Evolutionary conservation across 106 monocot genomes (phyloP), one percentile per base, ranked within the genome.

Genomic region (Triglochin maritima): DNA sequence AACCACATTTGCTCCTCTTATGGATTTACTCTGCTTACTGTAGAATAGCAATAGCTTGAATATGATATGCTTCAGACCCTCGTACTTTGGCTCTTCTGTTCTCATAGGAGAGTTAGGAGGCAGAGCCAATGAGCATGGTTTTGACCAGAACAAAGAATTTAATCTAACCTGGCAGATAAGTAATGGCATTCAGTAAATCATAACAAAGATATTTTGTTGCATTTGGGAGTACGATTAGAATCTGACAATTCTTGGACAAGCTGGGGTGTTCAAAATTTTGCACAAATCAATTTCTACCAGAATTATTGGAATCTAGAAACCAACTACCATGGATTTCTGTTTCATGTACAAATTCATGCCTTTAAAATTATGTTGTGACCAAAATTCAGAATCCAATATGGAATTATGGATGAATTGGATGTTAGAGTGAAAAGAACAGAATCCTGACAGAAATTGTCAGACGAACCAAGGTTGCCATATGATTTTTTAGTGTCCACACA

Each of bases 1-100:
- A 29, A 94, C 75, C 48, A 79, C 89, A 87, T 87, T 94, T 80
- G 94, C 89, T 44, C 89, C 89, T 82, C 89, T 86, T 47, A 94
- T 87, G 46, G 80, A 82, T 67, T 81, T 89, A 78, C 94, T 94
- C 68, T 94, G 87, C 43, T 94, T 86, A 62, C 89, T 89, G 69
- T 94, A 94, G 74, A 94, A 94, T 50, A 94, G 60, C 57, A 94
- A 46, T 47, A 94, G 50, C 79, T 81, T 94, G 44, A 94, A 70
- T 15, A 94, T 71, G 47, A 89, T 48, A 56, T 56, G 80, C 50
- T 72, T 69, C 60, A 94, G 65, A 50, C 89, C 94, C 50, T 84
- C 82, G 79, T 74, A 94, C 12, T 83, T 70, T 10, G 94, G 89
- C 57, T 94, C 94, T 77, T 87, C 87, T 59, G 87, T 75, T 76